These are phyloP conservation scores for Olyra latifolia DNA, from an alignment of 176 grass and related monocot genomes.

Conservation along the genomic window DNA sequence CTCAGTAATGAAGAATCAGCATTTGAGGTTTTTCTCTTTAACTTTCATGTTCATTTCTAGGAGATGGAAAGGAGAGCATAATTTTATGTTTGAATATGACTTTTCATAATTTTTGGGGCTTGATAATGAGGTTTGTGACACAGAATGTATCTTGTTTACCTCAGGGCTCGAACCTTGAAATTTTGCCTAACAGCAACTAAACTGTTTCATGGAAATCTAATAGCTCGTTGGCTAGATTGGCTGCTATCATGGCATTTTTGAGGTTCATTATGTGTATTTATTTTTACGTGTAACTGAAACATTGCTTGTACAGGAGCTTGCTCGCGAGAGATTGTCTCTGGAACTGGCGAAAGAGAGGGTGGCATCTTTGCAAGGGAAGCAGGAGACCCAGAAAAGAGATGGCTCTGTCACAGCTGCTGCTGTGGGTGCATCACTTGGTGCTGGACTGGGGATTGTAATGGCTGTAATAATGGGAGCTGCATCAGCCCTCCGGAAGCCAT, in stretches of 20 bases:
- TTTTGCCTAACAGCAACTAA: background rate
- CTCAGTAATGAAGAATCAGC: slow-evolving; percentile 65
- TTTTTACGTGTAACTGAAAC: background rate
- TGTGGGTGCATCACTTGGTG: slow-evolving; percentile 85
- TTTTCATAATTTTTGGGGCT: background rate
- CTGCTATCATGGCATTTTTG: background rate
- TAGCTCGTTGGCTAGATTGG: background rate
- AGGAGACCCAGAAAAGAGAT: slow-evolving; percentile 54
- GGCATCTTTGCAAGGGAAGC: slow-evolving; percentile 37
- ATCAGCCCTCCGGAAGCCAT: slow-evolving; percentile 84
- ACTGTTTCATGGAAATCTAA: background rate
- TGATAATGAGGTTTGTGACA: background rate
- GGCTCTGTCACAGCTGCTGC: slow-evolving; percentile 80
- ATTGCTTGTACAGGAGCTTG: slow-evolving; percentile 55
- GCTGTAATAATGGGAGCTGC: slow-evolving; percentile 94
- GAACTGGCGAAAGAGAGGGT: slow-evolving; percentile 65
- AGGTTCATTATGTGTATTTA: background rate
- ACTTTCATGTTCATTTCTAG: background rate
- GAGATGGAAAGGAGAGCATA: background rate
- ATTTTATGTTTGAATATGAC: background rate
- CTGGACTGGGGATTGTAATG: slow-evolving; percentile 87
- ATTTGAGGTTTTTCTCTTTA: slow-evolving; percentile 61
- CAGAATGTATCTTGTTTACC: background rate
- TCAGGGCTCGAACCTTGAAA: background rate
- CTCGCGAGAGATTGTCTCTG: slow-evolving; percentile 59